These are phyloP conservation scores for Barnettozyma pratensis DNA, from an alignment of 805 yeast species.

Conservation along the genomic window DNA sequence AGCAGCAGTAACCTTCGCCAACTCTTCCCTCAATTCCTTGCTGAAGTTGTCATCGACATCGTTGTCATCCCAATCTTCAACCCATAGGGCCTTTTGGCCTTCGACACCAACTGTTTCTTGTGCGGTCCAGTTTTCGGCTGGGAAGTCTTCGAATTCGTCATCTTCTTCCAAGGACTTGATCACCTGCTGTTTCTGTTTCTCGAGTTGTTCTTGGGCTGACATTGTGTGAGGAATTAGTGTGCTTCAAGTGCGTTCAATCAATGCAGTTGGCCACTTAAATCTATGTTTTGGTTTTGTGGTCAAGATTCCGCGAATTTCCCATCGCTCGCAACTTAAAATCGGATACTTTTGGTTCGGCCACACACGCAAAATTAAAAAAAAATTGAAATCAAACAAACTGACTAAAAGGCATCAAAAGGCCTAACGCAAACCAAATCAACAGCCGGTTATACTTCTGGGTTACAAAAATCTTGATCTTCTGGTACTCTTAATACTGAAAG, in stretches of 20 bases:
- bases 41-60: conserved; percentile 90
- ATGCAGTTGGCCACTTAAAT: too few species aligned
- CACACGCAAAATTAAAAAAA: neutral
- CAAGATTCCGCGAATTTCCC: too few species aligned
- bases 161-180: conserved; percentile 86
- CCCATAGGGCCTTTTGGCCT: conserved; percentile 73
- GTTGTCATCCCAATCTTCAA: conserved; percentile 96
- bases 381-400: neutral
- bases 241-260: too few species aligned
- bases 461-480: conserved; percentile 17
- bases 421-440: neutral
- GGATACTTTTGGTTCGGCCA: neutral
- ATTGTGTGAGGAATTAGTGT: neutral
- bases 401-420: neutral
- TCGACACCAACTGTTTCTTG: conserved; percentile 46
- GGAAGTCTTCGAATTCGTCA: conserved; percentile 96
- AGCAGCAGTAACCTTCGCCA: conserved; percentile 21
- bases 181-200: conserved; percentile 22
- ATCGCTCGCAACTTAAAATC: too few species aligned
- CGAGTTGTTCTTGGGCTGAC: conserved; percentile 12
- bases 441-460: conserved; percentile 21
- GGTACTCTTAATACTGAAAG: neutral
- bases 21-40: conserved; percentile 48
- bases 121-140: conserved; percentile 81
- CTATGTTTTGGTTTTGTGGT: too few species aligned